A percentile compares a stretch with the other conserved stretches of the same genome.
phyloP scores from a whole-genome alignment of 345 rosid species.

The Fremontodendron californicum region DNA sequence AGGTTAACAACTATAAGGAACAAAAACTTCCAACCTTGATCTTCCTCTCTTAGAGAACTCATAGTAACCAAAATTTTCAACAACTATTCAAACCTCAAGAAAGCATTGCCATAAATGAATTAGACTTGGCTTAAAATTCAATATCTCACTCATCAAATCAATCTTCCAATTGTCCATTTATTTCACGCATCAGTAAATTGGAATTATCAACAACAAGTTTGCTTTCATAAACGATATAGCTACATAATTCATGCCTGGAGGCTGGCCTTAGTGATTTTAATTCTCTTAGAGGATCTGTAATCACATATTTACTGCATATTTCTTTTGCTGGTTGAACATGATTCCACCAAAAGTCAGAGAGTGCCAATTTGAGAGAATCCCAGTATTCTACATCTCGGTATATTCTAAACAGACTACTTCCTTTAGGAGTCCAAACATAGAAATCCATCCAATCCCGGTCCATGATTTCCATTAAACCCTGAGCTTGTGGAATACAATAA shows the following conservation, averaged over 20 bases:
- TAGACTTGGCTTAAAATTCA: not conserved
- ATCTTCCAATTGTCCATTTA: conserved; percentile 33
- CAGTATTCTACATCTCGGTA: conserved; percentile 53
- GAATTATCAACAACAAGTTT: conserved; percentile 41
- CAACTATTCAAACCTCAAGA: not conserved
- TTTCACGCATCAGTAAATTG: conserved; percentile 36
- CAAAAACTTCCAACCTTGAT: not conserved
- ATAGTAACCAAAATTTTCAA: not conserved
- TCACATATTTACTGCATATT: conserved; percentile 26
- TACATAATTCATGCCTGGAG: conserved; percentile 45
- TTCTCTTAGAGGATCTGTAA: conserved; percentile 42
- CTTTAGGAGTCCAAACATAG: conserved; percentile 66
- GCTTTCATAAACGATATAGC: conserved; percentile 42
- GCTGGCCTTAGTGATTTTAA: conserved; percentile 43
- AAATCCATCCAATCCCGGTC: conserved; percentile 83
- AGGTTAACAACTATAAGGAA: not conserved
- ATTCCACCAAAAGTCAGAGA: conserved; percentile 74
- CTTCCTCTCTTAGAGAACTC: not conserved
- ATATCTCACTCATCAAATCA: conserved; percentile 9
- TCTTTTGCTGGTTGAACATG: conserved; percentile 78
- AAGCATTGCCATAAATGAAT: not conserved
- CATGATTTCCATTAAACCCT: conserved; percentile 80
- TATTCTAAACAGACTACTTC: conserved; percentile 63
- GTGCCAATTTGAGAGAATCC: conserved; percentile 53
- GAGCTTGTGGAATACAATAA: conserved; percentile 62